Base-by-base conservation (phyloP, 202 grass and related monocot species). In the Hordeum pubiflorum region DNA sequence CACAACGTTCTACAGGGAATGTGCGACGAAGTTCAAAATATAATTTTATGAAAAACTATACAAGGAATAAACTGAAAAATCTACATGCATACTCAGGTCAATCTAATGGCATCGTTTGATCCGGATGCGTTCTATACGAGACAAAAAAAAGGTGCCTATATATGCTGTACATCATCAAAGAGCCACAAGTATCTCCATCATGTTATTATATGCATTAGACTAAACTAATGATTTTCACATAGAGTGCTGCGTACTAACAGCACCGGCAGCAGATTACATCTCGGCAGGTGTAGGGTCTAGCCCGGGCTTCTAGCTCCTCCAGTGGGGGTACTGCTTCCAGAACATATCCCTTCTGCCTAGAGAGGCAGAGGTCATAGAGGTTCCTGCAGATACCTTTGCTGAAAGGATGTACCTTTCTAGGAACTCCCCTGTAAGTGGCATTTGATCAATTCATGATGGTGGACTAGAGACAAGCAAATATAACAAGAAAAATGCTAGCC, bases 331-430 rank as follows among this genome's bases (percentile, higher is more conserved):
- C 48, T 57, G 90, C 85, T 90, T 98, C 96, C 32, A 98, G 66
- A 76, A 74, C 36, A 79, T 64, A 88, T 4, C 70, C 88, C 34
- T 65, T 82, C 43, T 79, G 70, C 52, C 77, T 88, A 43, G 92
- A 85, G 27, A 81, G 79, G 66, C 92, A 98, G 71, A 93, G 94
- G 18, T 57, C 80, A 24, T 88, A 90, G 8, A 95, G 34, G 85
- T 98, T 98, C 80, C 43, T 74, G 60, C 74, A 93, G 50, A 95
- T 84, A 76, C 92, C 92, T 65, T 61, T 81, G 76, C 85, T 98
- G 86, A 98, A 98, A 43, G 95, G 95, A 85, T 86, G 58, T 55
- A 88, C 88, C 66, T 74, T 99, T 66, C 79, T 78, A 81, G 96
- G 92, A 23, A 95, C 40, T 77, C 75, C 86, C 84, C 92, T 98